phyloP scores from a whole-genome alignment of 1,139 yeast genomes.

The Pichia sp. region DNA sequence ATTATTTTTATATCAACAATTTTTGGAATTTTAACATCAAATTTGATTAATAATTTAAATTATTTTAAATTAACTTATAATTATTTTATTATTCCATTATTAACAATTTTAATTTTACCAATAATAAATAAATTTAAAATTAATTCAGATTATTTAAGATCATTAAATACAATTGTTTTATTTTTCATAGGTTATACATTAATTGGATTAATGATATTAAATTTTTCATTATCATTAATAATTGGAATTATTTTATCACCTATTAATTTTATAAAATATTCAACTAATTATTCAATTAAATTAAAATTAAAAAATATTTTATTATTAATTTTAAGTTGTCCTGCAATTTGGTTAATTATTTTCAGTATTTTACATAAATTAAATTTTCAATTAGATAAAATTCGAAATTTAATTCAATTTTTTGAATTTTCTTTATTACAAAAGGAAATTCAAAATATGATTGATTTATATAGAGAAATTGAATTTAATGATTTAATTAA shows the following conservation, averaged over 20 bases:
- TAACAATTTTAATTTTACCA: constrained; percentile 4
- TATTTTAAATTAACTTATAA: constrained; percentile 3
- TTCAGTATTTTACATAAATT: constrained; percentile 22
- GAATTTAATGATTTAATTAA: constrained; percentile 35
- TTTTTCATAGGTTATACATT: constrained; percentile 59
- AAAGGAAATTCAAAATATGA: constrained; percentile 16
- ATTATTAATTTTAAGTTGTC: constrained; percentile 25
- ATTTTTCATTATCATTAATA: constrained; percentile 72
- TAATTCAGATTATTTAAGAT: constrained; percentile 30
- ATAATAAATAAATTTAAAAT: constrained; percentile 9
- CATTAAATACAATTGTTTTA: constrained; percentile 34
- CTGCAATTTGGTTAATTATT: constrained; percentile 25
- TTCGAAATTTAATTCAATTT: constrained; percentile 28
- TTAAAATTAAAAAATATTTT: constrained; percentile 16
- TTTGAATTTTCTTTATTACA: constrained; percentile 17
- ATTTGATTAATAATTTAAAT: constrained; percentile 9
- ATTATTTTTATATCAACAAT: constrained; percentile 12
- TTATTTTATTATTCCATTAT: constrained; percentile 7
- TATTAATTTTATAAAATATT: constrained; percentile 55
- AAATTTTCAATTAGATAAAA: constrained; percentile 23
- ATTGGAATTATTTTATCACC: constrained; percentile 70
- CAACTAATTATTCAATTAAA: constrained; percentile 1
- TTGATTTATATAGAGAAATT: constrained; percentile 39
- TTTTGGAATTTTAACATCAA: constrained; percentile 17
- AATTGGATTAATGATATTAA: constrained; percentile 71